phyloP scores from a whole-genome alignment of 2,329 filamentous ascomycete genomes.

The Thelonectria rubi region DNA sequence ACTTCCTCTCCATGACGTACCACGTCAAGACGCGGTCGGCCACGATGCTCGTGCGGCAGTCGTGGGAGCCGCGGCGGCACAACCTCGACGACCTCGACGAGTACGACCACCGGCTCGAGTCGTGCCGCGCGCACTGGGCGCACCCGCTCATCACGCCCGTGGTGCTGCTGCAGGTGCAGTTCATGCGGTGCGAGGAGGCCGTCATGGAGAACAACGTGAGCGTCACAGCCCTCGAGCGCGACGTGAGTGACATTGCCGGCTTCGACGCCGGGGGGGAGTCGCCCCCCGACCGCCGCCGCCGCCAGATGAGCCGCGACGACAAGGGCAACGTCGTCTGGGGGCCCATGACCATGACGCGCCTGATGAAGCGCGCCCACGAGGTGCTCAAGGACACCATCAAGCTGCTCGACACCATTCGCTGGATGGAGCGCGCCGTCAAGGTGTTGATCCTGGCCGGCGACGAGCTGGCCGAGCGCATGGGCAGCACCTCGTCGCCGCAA shows the following conservation, averaged over 20 bases:
- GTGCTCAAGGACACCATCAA: slow-evolving; percentile 57
- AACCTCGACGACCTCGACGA: slow-evolving; percentile 55
- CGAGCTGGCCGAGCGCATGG: slow-evolving; percentile 49
- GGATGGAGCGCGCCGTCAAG: slow-evolving; percentile 58
- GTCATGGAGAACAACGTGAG: slow-evolving; percentile 55
- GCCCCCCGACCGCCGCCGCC: slow-evolving; percentile 36
- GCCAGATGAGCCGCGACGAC: slow-evolving; percentile 37
- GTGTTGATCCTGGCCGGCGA: slow-evolving; percentile 55
- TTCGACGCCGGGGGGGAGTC: slow-evolving; percentile 47
- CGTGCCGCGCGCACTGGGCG: slow-evolving; percentile 55
- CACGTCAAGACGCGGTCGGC: slow-evolving; percentile 50
- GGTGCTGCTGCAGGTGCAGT: slow-evolving; percentile 57
- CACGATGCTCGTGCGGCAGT: slow-evolving; percentile 55
- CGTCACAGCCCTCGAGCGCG: slow-evolving; percentile 52
- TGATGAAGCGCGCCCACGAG: slow-evolving; percentile 59
- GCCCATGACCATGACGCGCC: slow-evolving; percentile 55
- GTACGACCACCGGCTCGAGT: slow-evolving; percentile 56
- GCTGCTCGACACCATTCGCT: slow-evolving; percentile 56
- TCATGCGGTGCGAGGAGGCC: slow-evolving; percentile 55
- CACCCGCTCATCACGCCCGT: slow-evolving; percentile 57
- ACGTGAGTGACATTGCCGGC: slow-evolving; percentile 55
- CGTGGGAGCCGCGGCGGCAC: slow-evolving; percentile 53
- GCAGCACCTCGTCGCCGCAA: slow-evolving; percentile 25
- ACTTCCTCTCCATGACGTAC: slow-evolving; percentile 59
- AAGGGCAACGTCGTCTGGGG: slow-evolving; percentile 45